These are phyloP conservation scores for Mucor sp. DNA, from an alignment of 371 early-diverging fungal species.

Conservation along the genomic window DNA sequence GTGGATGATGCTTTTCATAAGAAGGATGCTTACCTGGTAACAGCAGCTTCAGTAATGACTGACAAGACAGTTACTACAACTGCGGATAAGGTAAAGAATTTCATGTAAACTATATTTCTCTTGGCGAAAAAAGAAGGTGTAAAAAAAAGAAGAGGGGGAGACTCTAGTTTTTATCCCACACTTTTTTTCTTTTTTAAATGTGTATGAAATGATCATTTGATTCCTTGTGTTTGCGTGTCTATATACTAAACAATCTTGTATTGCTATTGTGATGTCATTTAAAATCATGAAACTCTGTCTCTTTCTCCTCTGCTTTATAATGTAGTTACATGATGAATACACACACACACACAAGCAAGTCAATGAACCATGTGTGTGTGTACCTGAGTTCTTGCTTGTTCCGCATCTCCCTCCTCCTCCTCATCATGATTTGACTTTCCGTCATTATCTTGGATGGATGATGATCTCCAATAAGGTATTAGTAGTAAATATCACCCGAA, in stretches of 20 bases:
- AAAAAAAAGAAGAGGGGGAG: constrained; percentile 4
- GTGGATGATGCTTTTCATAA: neutral
- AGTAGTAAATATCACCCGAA: too few relatives aligned
- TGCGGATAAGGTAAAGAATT: constrained; percentile 34
- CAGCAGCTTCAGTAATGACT: constrained; percentile 27
- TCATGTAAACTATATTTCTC: constrained; percentile 21
- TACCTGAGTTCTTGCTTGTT: too few relatives aligned
- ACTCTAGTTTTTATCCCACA: neutral
- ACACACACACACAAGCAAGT: too few relatives aligned
- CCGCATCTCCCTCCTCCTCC: too few relatives aligned
- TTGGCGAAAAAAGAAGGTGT: constrained; percentile 5
- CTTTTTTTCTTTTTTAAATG: constrained; percentile 3
- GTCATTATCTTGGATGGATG: neutral
- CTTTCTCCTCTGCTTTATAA: neutral
- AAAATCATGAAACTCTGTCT: neutral
- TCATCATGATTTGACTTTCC: neutral
- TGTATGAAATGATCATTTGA: constrained; percentile 7
- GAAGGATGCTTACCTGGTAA: constrained; percentile 27
- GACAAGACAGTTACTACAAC: constrained; percentile 27
- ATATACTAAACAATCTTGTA: neutral
- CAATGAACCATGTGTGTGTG: too few relatives aligned
- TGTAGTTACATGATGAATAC: neutral
- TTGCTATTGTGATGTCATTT: constrained; percentile 1
- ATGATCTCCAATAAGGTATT: too few relatives aligned
- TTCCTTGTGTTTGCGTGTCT: neutral